Evolutionary conservation across 2,329 filamentous ascomycete genomes (phyloP).

Genomic region (Massarina eburnea): DNA sequence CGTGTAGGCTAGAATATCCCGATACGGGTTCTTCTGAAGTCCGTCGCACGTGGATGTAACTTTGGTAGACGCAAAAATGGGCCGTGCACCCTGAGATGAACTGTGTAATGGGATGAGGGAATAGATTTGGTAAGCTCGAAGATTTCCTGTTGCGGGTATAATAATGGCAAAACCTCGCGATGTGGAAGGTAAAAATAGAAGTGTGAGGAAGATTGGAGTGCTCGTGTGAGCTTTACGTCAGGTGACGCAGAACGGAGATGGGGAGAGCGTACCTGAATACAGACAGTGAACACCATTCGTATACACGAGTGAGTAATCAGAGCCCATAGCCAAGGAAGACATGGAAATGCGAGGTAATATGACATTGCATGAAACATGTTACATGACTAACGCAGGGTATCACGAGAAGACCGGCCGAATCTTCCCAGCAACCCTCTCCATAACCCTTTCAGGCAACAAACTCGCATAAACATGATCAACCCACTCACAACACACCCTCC

Average conservation of each 20-base stretch:
- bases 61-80: too few species aligned
- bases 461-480: constrained; percentile 56
- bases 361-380: too few species aligned
- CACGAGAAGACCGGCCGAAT: constrained; percentile 37
- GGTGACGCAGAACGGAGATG: too few species aligned
- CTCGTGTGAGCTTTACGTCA: too few species aligned
- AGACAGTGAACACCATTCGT: too few species aligned
- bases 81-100: not conserved
- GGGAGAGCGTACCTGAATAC: too few species aligned
- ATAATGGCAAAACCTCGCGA: too few species aligned
- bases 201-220: too few species aligned
- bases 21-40: not conserved
- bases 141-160: not conserved
- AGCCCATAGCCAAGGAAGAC: too few species aligned
- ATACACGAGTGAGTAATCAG: too few species aligned
- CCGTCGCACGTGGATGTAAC: not conserved
- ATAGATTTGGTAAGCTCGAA: not conserved
- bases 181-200: too few species aligned
- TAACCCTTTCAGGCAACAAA: constrained; percentile 54
- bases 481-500: constrained; percentile 59
- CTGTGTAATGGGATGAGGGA: not conserved
- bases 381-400: too few species aligned
- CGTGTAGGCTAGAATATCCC: not conserved
- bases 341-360: not conserved
- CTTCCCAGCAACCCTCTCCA: constrained; percentile 44